Evolutionary conservation across 225 moss, liverwort and hornwort genomes (phyloP).

Genomic region (Pseudisothecium myosuroides): DNA sequence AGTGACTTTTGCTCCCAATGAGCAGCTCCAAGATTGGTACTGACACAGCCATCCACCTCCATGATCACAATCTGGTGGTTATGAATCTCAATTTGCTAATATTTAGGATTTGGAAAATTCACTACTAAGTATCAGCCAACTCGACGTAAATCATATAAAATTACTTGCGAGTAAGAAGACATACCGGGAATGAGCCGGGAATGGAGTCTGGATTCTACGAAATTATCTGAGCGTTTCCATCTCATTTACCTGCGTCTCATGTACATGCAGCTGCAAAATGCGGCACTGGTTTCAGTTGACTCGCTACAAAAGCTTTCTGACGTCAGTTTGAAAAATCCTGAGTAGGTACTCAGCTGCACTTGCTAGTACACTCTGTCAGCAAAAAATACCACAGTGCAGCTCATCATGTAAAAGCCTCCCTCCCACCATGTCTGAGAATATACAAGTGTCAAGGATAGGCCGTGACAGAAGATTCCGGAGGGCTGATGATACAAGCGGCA

Average conservation of each 20-base stretch:
- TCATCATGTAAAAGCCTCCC: not conserved
- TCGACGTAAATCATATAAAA: not conserved
- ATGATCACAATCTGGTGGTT: conserved; percentile 7
- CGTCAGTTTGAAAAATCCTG: not conserved
- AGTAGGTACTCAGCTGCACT: conserved; percentile 4
- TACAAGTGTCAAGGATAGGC: not conserved
- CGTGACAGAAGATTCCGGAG: not conserved
- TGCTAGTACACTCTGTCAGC: conserved; percentile 12
- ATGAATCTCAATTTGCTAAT: not conserved
- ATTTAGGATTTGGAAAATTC: not conserved
- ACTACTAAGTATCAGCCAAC: not conserved
- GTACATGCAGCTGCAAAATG: not conserved
- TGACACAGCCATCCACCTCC: not conserved
- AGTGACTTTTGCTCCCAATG: conserved; percentile 7
- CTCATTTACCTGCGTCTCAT: not conserved
- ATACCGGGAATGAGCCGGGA: not conserved
- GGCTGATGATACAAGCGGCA: not conserved
- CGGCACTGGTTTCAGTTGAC: not conserved
- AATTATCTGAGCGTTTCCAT: not conserved
- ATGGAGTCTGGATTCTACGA: not conserved
- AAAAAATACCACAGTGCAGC: not conserved
- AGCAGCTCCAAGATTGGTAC: conserved; percentile 4
- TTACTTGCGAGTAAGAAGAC: not conserved
- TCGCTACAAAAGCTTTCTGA: not conserved
- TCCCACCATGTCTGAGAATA: not conserved